Evolutionary conservation across 2,329 filamentous ascomycete genomes (phyloP), one percentile per base, ranked within the genome.

Genomic region (Metarhizium album): DNA sequence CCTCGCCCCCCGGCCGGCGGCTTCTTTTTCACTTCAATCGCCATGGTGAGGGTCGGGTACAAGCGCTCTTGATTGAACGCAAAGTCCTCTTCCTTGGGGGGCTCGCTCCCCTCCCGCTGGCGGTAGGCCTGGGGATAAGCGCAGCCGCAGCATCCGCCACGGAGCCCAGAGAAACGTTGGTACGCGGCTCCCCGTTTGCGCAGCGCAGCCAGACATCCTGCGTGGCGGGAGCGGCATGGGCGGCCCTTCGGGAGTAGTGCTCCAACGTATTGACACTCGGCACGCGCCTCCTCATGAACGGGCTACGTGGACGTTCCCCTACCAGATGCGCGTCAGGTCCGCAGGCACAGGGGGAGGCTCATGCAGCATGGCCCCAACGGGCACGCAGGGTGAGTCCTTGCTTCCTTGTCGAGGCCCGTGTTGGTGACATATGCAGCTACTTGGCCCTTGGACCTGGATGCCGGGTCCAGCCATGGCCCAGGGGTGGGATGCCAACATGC

Each of bases 21-120:
- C 6, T 74, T 64, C 62, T 84, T 87, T 71, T 91, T 93, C 38
- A 90, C 71, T 55, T 94, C 87, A 22, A 94, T 60, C 62, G 87
- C 89, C 62, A 93, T 67, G 18, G 83, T 70, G 1, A 94, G 66
- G 0, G 87, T 94, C 0, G 86, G 86, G 62, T 87, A 89, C 87
- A 86, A 90, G 58, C 80, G 81, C 5, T 64, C 57, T 8, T 64
- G 61, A 45, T 65, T 57, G 33, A 54, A 49, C 0, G 58, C 52
- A 33, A 64, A 61, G 3, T 53, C 48, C 2, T 55, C 61, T 27
- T 40, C 35, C 33, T 20, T 29, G 14, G 53, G 27, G 2, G 56
- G 51, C 9, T 52, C 31, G 0, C 54, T 54, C 8, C 52, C 53
- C 2, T 64, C 61, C 13, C 54, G 42, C 14, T 68, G 68, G 3